Base-by-base conservation (phyloP, 2,329 filamentous ascomycete species). In the Stachybotrys chlorohalonatus region DNA sequence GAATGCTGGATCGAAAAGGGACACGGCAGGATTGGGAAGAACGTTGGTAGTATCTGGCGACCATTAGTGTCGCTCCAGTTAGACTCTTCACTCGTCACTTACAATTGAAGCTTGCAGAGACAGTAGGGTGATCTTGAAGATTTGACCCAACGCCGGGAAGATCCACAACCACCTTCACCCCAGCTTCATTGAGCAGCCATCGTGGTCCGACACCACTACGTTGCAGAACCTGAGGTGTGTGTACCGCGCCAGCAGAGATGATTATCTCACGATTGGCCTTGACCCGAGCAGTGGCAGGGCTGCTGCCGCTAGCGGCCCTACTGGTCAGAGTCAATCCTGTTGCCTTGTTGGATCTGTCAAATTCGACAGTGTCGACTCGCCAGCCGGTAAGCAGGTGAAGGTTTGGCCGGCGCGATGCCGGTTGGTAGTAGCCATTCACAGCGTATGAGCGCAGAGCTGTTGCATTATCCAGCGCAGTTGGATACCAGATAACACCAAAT, bases 401-500 rank as follows among this genome's bases (percentile, higher is more conserved):
- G 50, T 52, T 52, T 11, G 50, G 50, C 5, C 50, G 31, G 6
- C 16, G 17, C 15, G 50, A 42, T 30, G 50, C 50, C 2, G 50
- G 50, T 24, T 52, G 31, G 45, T 52, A 52, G 17, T 52, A 52
- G 7, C 50, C 50, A 36, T 45, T 52, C 7, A 52, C 50, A 9
- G 50, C 50, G 36, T 52, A 52, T 4, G 50, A 52, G 3, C 50
- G 31, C 50, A 52, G 17, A 7, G 50, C 50, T 9, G 50, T 52
- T 5, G 31, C 15, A 36, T 52, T 52, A 16, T 52, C 50, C n/a
- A 52, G 50, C 2, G 50, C 50, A 42, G 50, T 52, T 7, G 50
- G 50, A 30, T 52, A 52, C 50, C 50, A 52, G 13, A 52, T 52
- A 42, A 52, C 50, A 7, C 50, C 50, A 24, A 16, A 52, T n/a